These are phyloP conservation scores for Sugiyamaella smithiae DNA, from an alignment of 805 yeast genomes.

Conservation along the genomic window DNA sequence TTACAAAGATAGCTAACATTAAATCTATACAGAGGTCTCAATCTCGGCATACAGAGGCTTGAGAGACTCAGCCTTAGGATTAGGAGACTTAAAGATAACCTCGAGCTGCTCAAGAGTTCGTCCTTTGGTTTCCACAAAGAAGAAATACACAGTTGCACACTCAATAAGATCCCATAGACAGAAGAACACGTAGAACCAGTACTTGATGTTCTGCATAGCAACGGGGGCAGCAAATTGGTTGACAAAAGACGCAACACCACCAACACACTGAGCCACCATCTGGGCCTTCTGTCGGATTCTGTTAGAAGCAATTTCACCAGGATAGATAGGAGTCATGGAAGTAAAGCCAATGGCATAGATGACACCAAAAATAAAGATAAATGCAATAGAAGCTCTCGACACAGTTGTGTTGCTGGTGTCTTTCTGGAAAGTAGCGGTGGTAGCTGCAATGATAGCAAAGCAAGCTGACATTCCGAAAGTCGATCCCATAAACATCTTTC, in stretches of 20 bases:
- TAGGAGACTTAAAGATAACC: constrained; percentile 40
- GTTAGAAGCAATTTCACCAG: constrained; percentile 29
- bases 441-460: constrained; percentile 29
- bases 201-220: constrained; percentile 33
- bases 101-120: constrained; percentile 77
- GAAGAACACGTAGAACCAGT: constrained; percentile 35
- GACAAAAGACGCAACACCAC: constrained; percentile 21
- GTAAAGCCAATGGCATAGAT: constrained; percentile 30
- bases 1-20: too few relatives aligned
- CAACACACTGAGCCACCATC: constrained; percentile 27
- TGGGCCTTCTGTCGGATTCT: constrained; percentile 30
- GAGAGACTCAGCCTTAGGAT: constrained; percentile 17
- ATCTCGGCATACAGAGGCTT: constrained; percentile 8
- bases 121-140: constrained; percentile 73
- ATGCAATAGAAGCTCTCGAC: constrained; percentile 20
- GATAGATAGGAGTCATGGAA: constrained; percentile 37
- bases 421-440: constrained; percentile 26
- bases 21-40: constrained; percentile 1
- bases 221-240: constrained; percentile 26
- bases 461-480: constrained; percentile 26
- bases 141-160: constrained; percentile 53
- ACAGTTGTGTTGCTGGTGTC: constrained; percentile 22
- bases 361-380: constrained; percentile 19
- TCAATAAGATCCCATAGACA: constrained; percentile 33
- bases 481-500: constrained; percentile 28